phyloP scores from a whole-genome alignment of 805 yeast genomes.

The Maudiozyma bulderi region DNA sequence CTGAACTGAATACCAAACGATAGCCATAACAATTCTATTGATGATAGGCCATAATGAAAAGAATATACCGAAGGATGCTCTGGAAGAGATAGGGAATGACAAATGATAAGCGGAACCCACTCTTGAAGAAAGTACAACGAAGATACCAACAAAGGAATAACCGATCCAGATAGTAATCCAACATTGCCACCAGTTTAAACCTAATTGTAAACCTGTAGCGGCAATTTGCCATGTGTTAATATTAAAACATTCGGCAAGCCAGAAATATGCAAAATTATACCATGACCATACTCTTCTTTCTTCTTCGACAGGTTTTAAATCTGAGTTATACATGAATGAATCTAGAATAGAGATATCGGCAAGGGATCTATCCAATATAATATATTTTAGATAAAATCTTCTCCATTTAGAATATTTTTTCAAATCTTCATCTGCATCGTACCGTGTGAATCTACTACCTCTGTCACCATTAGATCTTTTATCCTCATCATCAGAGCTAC shows the following conservation, averaged over 20 bases:
- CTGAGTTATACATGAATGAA: constrained; percentile 62
- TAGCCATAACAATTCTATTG: constrained; percentile 80
- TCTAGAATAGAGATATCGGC: constrained; percentile 44
- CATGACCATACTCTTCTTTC: constrained; percentile 76
- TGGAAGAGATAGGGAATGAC: constrained; percentile 72
- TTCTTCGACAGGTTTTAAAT: constrained; percentile 68
- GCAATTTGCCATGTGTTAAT: constrained; percentile 90
- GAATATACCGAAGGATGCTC: constrained; percentile 80
- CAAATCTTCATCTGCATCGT: neutral
- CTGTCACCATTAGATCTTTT: neutral
- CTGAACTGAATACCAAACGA: constrained; percentile 84
- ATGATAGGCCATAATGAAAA: constrained; percentile 84
- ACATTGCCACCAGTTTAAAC: constrained; percentile 83
- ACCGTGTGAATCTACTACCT: neutral
- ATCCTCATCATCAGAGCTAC: neutral
- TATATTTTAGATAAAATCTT: constrained; percentile 15
- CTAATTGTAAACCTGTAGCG: constrained; percentile 69
- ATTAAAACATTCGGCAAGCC: constrained; percentile 87
- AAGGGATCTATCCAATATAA: constrained; percentile 20
- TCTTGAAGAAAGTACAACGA: constrained; percentile 63
- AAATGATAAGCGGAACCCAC: constrained; percentile 75
- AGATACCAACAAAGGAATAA: constrained; percentile 56
- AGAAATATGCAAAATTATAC: constrained; percentile 69
- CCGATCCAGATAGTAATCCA: constrained; percentile 90
- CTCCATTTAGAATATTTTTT: constrained; percentile 14